A percentile compares a stretch with the other conserved stretches of the same genome.
Evolutionary conservation across 257 asterid species (phyloP).

Genomic region (Dorcoceras hygrometricum): DNA sequence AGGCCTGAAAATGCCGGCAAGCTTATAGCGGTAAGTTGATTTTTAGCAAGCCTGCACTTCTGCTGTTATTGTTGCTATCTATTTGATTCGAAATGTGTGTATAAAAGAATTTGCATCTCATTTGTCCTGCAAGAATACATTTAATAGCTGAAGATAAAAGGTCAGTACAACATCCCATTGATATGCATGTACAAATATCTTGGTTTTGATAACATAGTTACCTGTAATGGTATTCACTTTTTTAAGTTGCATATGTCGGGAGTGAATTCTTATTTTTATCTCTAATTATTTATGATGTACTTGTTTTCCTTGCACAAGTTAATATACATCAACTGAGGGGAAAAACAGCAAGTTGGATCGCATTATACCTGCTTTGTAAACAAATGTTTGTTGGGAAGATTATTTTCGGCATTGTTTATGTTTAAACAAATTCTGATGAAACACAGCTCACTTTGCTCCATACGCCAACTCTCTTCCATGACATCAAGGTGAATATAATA

Average conservation of each 20-base stretch:
- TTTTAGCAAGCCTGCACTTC: not conserved
- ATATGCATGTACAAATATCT: not conserved
- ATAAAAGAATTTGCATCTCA: not conserved
- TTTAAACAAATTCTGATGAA: not conserved
- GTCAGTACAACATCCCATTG: not conserved
- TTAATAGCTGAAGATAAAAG: not conserved
- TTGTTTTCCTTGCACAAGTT: not conserved
- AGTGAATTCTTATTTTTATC: not conserved
- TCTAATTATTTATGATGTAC: not conserved
- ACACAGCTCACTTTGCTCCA: not conserved
- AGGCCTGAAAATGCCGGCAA: constrained; percentile 97
- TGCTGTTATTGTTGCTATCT: not conserved
- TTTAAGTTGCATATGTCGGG: not conserved
- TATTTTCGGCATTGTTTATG: not conserved
- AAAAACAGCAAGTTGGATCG: not conserved
- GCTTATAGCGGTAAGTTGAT: constrained; percentile 68
- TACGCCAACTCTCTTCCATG: not conserved
- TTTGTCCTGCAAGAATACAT: not conserved
- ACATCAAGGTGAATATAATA: too few species aligned
- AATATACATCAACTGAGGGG: too few species aligned
- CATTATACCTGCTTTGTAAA: not conserved
- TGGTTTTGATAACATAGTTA: too few species aligned
- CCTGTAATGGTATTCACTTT: not conserved
- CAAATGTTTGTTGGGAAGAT: not conserved
- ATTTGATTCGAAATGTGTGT: not conserved